These are phyloP conservation scores for Periconia sp. DNA, from an alignment of 2,329 filamentous ascomycete species.

Conservation along the genomic window DNA sequence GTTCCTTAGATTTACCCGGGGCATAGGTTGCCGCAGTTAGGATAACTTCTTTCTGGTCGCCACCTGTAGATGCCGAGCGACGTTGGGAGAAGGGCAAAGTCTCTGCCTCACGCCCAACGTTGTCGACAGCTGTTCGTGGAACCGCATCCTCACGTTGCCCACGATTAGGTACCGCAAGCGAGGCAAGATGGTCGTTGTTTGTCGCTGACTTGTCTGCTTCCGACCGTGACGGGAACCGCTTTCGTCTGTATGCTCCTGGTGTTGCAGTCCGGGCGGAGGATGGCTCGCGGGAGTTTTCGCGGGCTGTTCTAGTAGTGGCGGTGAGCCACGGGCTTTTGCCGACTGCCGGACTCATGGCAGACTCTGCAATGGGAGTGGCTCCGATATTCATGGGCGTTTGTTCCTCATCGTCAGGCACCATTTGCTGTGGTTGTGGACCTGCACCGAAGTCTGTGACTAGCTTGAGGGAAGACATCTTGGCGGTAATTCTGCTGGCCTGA, in stretches of 20 bases:
- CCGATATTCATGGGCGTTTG: slow-evolving; percentile 78
- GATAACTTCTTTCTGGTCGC: slow-evolving; percentile 64
- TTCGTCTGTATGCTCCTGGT: slow-evolving; percentile 70
- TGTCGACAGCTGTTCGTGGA: slow-evolving; percentile 44
- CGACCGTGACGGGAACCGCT: slow-evolving; percentile 63
- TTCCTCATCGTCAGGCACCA: slow-evolving; percentile 69
- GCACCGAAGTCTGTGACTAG: slow-evolving; percentile 85
- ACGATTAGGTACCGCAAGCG: slow-evolving; percentile 43
- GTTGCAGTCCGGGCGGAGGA: slow-evolving; percentile 59
- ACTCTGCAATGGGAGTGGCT: slow-evolving; percentile 83
- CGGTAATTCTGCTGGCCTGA: slow-evolving; percentile 61
- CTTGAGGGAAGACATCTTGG: slow-evolving; percentile 84
- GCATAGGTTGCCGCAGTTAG: slow-evolving; percentile 45
- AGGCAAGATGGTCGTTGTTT: slow-evolving; percentile 40
- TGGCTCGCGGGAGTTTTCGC: slow-evolving; percentile 48
- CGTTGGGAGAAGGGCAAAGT: slow-evolving; percentile 44
- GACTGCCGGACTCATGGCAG: slow-evolving; percentile 70
- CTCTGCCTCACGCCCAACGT: slow-evolving; percentile 49
- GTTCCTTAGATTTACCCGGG: slow-evolving; percentile 32
- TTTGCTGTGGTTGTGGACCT: slow-evolving; percentile 56
- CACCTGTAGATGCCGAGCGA: slow-evolving; percentile 49
- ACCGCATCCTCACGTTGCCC: slow-evolving; percentile 37
- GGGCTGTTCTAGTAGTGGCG: slow-evolving; percentile 31
- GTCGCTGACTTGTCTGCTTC: slow-evolving; percentile 38
- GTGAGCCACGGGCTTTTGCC: slow-evolving; percentile 45